Evolutionary conservation across 208 protist genomes (phyloP).

Genomic region (Acanthamoeba culbertsoni): DNA sequence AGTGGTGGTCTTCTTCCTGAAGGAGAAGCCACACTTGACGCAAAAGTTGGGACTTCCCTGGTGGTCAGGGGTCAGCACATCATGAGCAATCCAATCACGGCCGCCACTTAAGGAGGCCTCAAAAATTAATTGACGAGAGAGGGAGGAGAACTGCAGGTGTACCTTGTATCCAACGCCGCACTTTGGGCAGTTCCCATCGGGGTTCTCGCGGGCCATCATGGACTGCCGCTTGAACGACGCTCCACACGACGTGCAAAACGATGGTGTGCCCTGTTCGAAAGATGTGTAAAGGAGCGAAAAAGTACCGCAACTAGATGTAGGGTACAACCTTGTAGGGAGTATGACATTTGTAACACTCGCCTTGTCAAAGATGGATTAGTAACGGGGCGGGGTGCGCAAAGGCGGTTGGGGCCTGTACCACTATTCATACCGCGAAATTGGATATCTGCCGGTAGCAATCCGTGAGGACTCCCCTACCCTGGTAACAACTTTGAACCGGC

Average conservation of each 20-base stretch:
- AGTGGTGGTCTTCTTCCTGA: conserved; percentile 1
- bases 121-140: neutral
- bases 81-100: neutral
- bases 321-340: neutral
- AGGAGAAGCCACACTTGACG: conserved; percentile 28
- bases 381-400: no score
- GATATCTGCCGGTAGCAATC: no score
- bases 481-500: no score
- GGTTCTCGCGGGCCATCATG: conserved; percentile 20
- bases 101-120: neutral
- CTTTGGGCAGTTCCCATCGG: neutral
- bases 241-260: conserved; percentile 24
- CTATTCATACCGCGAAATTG: no score
- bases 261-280: neutral
- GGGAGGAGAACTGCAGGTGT: neutral
- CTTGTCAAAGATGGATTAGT: no score
- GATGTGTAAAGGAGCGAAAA: neutral
- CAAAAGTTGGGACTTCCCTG: conserved; percentile 39
- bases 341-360: neutral
- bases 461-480: no score
- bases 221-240: conserved; percentile 45
- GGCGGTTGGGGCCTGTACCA: no score
- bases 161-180: conserved; percentile 22
- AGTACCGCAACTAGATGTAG: neutral
- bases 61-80: no score